Conservation (phyloP, 306 rosid species). For the Trifolium dubium region DNA sequence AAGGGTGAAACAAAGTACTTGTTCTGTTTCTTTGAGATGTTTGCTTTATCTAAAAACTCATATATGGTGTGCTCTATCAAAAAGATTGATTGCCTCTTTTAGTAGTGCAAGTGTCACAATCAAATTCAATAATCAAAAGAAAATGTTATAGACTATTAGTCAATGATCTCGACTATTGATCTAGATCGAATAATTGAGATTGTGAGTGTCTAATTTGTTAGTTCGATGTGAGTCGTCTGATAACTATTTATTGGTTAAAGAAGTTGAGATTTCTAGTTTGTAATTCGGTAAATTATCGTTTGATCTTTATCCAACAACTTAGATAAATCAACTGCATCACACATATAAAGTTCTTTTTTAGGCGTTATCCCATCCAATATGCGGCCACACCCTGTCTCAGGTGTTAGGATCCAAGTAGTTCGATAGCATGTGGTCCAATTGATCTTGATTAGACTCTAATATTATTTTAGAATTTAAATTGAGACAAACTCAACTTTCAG, state of each 20-base stretch:
- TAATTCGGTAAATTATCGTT: neutral
- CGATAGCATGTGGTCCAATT: neutral
- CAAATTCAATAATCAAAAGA: conserved; percentile 27
- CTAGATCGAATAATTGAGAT: neutral
- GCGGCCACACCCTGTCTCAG: too few species aligned
- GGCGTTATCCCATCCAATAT: too few species aligned
- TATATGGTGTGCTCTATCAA: conserved; percentile 44
- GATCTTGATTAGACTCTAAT: neutral
- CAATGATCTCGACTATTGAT: neutral
- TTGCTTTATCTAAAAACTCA: conserved; percentile 35
- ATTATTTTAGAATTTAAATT: neutral
- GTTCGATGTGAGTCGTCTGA: neutral
- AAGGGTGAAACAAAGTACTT: conserved; percentile 43
- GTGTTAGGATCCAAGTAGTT: neutral
- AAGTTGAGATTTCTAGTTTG: neutral
- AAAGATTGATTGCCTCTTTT: conserved; percentile 43
- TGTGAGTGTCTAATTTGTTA: neutral
- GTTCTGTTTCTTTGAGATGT: conserved; percentile 45
- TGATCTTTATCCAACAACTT: neutral
- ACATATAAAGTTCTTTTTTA: too few species aligned
- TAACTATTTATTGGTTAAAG: neutral
- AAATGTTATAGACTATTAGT: neutral
- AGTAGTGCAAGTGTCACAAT: conserved; percentile 37
- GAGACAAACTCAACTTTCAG: neutral
- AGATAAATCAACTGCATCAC: neutral